A percentile compares a stretch with the other conserved stretches of the same genome.
These are phyloP conservation scores for Fonsecaea multimorphosa DNA, from an alignment of 2,329 filamentous ascomycete genomes.

Conservation along the genomic window DNA sequence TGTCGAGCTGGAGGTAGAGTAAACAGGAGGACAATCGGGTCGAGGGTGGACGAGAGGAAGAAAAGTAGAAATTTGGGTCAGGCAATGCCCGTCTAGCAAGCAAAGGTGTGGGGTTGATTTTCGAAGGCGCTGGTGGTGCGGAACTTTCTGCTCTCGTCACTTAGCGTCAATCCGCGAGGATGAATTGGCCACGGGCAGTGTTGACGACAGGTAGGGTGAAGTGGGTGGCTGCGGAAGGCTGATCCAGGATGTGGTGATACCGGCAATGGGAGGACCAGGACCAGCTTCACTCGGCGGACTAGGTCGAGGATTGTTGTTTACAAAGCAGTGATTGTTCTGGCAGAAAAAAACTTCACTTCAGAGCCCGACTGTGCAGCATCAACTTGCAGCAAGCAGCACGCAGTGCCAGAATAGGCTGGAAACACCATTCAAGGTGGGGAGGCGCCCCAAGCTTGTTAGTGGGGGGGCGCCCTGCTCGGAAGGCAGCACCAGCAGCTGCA, in stretches of 20 bases:
- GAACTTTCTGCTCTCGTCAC: constrained; percentile 21
- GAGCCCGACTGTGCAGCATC: not conserved
- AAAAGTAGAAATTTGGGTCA: constrained; percentile 35
- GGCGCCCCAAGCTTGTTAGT: constrained; percentile 3
- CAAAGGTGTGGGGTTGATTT: constrained; percentile 31
- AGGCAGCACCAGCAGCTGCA: constrained; percentile 20
- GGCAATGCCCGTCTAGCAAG: constrained; percentile 8
- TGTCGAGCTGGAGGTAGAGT: constrained; percentile 24
- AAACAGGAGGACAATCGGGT: constrained; percentile 25
- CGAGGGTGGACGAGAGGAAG: constrained; percentile 27
- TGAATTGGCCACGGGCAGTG: constrained; percentile 1
- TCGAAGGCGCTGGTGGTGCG: constrained; percentile 18
- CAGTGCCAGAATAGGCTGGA: constrained; percentile 2
- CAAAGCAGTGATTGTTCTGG: not conserved
- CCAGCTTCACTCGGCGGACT: not conserved
- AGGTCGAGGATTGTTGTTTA: not conserved
- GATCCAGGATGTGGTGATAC: constrained; percentile 4
- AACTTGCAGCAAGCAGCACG: not conserved
- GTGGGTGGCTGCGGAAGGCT: not conserved
- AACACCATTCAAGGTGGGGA: constrained; percentile 3
- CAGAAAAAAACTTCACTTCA: constrained; percentile 1
- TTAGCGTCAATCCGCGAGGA: constrained; percentile 1
- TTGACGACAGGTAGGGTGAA: not conserved
- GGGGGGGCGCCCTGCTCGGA: not conserved
- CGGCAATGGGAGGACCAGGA: not conserved